Conservation (phyloP, 2,329 filamentous ascomycete species). For the Paramyrothecium roridum region DNA sequence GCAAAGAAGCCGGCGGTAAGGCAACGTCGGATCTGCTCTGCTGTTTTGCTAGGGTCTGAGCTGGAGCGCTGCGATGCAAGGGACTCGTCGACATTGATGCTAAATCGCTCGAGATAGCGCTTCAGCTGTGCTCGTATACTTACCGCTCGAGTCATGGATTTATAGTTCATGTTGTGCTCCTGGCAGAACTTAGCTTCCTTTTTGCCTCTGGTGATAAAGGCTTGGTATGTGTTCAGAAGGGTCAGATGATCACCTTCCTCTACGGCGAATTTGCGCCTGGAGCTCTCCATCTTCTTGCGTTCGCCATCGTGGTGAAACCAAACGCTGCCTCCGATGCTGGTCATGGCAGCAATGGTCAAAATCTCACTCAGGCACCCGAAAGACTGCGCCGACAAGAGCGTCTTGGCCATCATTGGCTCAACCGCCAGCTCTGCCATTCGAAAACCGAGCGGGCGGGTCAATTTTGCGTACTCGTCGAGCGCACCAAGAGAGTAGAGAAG, state of each 20-base stretch:
- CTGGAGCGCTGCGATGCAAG: constrained; percentile 33
- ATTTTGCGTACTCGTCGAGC: constrained; percentile 83
- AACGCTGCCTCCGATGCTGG: constrained; percentile 75
- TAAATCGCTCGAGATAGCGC: constrained; percentile 83
- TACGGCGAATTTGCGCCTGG: constrained; percentile 78
- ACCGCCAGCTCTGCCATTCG: constrained; percentile 92
- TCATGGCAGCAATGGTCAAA: constrained; percentile 91
- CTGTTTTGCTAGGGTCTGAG: constrained; percentile 33
- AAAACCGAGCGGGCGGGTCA: constrained; percentile 82
- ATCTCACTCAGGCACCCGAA: constrained; percentile 84
- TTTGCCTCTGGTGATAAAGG: constrained; percentile 78
- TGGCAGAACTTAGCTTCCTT: constrained; percentile 86
- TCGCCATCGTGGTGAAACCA: constrained; percentile 81
- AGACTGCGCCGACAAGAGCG: constrained; percentile 68
- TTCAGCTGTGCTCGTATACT: constrained; percentile 84
- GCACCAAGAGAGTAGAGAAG: constrained; percentile 83
- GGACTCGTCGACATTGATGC: constrained; percentile 65
- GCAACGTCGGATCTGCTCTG: constrained; percentile 78
- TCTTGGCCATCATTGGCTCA: constrained; percentile 94
- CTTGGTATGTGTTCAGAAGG: constrained; percentile 87
- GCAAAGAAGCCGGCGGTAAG: constrained; percentile 89
- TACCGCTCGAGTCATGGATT: constrained; percentile 75
- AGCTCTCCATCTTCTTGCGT: constrained; percentile 70
- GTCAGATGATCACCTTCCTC: constrained; percentile 94
- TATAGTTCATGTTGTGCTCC: constrained; percentile 84